phyloP scores from a whole-genome alignment of 371 early-diverging fungal genomes.

The Parasitella parasitica region DNA sequence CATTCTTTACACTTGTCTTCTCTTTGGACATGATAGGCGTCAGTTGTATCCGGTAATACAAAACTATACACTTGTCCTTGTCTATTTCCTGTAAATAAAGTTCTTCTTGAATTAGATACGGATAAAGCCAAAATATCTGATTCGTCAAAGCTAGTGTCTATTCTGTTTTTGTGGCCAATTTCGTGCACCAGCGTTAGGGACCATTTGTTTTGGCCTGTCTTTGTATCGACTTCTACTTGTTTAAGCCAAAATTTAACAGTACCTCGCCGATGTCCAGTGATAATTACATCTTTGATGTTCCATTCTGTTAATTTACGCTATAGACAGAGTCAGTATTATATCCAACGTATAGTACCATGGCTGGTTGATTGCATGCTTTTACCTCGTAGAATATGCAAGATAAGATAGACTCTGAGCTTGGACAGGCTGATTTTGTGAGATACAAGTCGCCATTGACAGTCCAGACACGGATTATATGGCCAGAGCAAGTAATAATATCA shows the following conservation, averaged over 20 bases:
- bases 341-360: too few species aligned
- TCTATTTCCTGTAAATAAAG: conserved; percentile 63
- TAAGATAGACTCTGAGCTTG: conserved; percentile 58
- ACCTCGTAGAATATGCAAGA: conserved; percentile 62
- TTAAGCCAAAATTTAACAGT: conserved; percentile 54
- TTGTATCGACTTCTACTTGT: conserved; percentile 27
- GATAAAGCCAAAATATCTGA: conserved; percentile 40
- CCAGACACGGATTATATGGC: conserved; percentile 62
- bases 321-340: not conserved
- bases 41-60: conserved; percentile 69
- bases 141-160: conserved; percentile 13
- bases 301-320: conserved; percentile 24
- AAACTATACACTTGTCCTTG: conserved; percentile 62
- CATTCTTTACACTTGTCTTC: conserved; percentile 62
- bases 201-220: conserved; percentile 34
- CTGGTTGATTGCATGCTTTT: too few species aligned
- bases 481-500: conserved; percentile 72
- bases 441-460: conserved; percentile 75
- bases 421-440: conserved; percentile 52
- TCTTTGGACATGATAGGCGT: conserved; percentile 62
- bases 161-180: conserved; percentile 27
- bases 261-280: conserved; percentile 65
- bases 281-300: conserved; percentile 39
- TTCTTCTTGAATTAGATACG: conserved; percentile 43
- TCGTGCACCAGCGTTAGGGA: conserved; percentile 29